Percentiles rank a stretch among this genome's conserved stretches.
phyloP scores from a whole-genome alignment of 768 basidiomycete genomes.

The Lactarius hatsudake region DNA sequence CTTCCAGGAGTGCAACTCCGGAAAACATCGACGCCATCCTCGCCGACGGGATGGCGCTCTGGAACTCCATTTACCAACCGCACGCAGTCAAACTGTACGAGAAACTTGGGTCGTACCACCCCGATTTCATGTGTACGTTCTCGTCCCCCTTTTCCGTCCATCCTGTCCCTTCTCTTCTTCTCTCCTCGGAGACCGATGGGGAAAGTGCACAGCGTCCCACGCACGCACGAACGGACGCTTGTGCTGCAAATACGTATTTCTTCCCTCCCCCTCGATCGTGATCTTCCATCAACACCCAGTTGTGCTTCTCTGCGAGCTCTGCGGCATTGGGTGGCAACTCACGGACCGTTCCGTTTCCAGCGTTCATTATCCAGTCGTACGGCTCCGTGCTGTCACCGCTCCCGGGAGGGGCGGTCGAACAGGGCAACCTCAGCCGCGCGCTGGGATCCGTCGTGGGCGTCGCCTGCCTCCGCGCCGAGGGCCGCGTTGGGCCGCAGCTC shows the following conservation, averaged over 20 bases:
- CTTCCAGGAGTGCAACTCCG: slow-evolving; percentile 30
- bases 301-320: not conserved
- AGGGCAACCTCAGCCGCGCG: slow-evolving; percentile 82
- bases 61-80: slow-evolving; percentile 87
- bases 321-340: slow-evolving; percentile 5
- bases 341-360: slow-evolving; percentile 38
- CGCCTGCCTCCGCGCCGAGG: slow-evolving; percentile 82
- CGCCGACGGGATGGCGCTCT: slow-evolving; percentile 66
- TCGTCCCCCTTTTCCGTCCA: slow-evolving; percentile 1
- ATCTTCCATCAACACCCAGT: slow-evolving; percentile 10
- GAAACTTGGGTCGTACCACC: slow-evolving; percentile 86
- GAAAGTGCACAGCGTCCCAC: slow-evolving; percentile 11
- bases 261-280: slow-evolving; percentile 21
- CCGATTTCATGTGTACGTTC: slow-evolving; percentile 87
- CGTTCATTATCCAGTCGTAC: slow-evolving; percentile 85
- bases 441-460: slow-evolving; percentile 83
- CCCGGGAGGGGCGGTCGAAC: slow-evolving; percentile 53
- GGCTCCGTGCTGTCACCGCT: slow-evolving; percentile 75
- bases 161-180: slow-evolving; percentile 73
- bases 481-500: slow-evolving; percentile 81
- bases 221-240: not conserved
- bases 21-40: slow-evolving; percentile 68
- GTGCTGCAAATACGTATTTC: not conserved
- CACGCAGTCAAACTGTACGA: slow-evolving; percentile 85
- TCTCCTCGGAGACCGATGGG: slow-evolving; percentile 23